Evolutionary conservation across 371 early-diverging fungal genomes (phyloP).

Genomic region (Rhizopus arrhizus): DNA sequence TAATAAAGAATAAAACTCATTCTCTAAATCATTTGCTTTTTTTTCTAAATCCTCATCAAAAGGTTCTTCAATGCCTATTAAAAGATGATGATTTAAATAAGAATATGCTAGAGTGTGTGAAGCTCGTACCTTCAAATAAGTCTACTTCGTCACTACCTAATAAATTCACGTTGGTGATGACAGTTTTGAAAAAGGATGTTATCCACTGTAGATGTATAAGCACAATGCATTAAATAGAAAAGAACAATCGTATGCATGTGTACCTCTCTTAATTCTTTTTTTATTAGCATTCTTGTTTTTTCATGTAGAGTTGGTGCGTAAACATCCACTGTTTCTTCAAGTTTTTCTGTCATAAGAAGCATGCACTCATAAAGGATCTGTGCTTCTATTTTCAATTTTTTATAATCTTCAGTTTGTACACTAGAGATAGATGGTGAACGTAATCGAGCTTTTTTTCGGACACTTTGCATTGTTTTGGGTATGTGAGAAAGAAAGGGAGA

Average conservation of each 20-base stretch:
- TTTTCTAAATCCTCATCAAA: conserved; percentile 2
- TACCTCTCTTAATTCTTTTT: conserved; percentile 2
- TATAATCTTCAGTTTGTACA: not conserved
- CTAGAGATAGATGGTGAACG: not conserved
- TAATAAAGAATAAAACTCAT: not conserved
- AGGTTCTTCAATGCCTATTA: not conserved
- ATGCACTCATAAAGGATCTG: not conserved
- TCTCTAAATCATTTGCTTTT: not conserved
- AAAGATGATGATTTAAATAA: too few species aligned
- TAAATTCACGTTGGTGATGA: not conserved
- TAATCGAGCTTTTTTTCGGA: not conserved
- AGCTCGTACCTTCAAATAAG: not conserved
- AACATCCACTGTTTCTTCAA: not conserved
- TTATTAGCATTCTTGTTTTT: not conserved
- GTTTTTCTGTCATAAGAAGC: not conserved
- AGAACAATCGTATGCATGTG: not conserved
- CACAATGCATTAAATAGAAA: not conserved
- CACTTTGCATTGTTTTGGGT: not conserved
- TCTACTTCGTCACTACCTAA: not conserved
- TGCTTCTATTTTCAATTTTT: not conserved
- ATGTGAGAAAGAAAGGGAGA: not conserved
- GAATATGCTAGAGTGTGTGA: too few species aligned
- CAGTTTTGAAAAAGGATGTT: not conserved
- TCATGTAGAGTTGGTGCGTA: not conserved
- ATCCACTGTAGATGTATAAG: not conserved